Evolutionary conservation across 805 yeast species (phyloP), one percentile per base, ranked within the genome.

Genomic region (Tetrapisispora namnaoensis): DNA sequence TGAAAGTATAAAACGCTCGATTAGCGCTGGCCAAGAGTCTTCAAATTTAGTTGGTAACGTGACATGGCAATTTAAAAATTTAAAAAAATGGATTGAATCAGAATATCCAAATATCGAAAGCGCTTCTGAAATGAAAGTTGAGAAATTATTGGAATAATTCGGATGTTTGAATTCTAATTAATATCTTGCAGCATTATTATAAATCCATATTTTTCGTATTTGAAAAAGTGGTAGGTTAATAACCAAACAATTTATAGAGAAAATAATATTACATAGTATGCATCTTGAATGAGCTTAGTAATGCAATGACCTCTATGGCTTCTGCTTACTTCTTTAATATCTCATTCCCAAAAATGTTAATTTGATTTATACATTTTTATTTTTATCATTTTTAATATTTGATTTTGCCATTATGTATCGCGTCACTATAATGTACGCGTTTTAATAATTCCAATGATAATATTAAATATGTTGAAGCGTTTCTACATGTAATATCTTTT

Each of bases 1-100:
- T 16, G 67, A 63, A 45, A 51, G 51, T 21, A 60, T 65, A 18
- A 63, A 58, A 46, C 55, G 67, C 43, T 57, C 52, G 1, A 63
- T 65, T 2, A 61, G 65, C 39, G 55, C 61, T 7, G 54, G 50
- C 27, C 60, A 60, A 9, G 61, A 54, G 27, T 53, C 51, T 35
- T 55, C 58, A 1, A 50, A 53, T 18, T 37, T 46, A 16, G 24
- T 55, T 6, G 59, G 57, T 2, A 56, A 54, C 22, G 58, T 55
- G 3, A 42, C 63, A 8, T 64, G 68, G 68, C 61, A 64, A 49
- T 63, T 54, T 45, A 52, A 53, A 9, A 51, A 56, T 6, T 40
- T 63, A 30, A 52, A 52, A 34, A 56, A 53, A 30, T 53, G 54
- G 42, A 46, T 52, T 21, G 42, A 48, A 17, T 30, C 41, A 9